These are phyloP conservation scores for Pythium scleroteichum DNA, from an alignment of 352 stramenopile genomes.

Conservation along the genomic window DNA sequence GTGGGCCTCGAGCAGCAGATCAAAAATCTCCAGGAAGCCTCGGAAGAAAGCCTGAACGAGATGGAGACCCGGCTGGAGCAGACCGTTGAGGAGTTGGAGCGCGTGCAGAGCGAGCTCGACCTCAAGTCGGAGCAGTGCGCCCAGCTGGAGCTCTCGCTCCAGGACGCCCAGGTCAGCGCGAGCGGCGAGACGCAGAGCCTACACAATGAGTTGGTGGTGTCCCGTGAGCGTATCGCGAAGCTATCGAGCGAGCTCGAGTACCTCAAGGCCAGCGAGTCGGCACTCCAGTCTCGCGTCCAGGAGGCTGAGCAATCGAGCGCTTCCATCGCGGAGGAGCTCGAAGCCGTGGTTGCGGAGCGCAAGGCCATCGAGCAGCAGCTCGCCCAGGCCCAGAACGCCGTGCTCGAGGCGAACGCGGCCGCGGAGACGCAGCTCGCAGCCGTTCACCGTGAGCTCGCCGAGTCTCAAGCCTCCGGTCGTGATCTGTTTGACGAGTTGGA, in stretches of 20 bases:
- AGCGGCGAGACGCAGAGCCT: constrained; percentile 14
- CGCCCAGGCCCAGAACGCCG: constrained; percentile 32
- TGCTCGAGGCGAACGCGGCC: constrained; percentile 34
- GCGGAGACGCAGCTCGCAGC: constrained; percentile 28
- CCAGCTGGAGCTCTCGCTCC: constrained; percentile 24
- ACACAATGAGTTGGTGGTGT: constrained; percentile 12
- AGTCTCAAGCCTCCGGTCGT: constrained; percentile 28
- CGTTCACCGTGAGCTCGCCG: constrained; percentile 20
- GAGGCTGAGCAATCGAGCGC: constrained; percentile 18
- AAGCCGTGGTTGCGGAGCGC: constrained; percentile 32
- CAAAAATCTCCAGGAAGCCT: constrained; percentile 64
- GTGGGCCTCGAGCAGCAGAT: constrained; percentile 50
- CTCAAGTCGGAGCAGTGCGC: constrained; percentile 37
- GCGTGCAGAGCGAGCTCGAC: constrained; percentile 38
- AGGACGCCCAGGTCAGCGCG: constrained; percentile 15
- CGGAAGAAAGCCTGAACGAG: constrained; percentile 65
- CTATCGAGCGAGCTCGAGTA: constrained; percentile 19
- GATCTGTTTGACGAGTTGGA: constrained; percentile 57
- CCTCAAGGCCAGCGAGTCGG: constrained; percentile 20
- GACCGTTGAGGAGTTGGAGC: constrained; percentile 37
- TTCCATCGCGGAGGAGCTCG: constrained; percentile 41
- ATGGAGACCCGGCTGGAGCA: constrained; percentile 62
- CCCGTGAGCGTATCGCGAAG: constrained; percentile 9
- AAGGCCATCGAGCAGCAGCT: constrained; percentile 42
- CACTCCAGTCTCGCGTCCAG: constrained; percentile 14